Percentiles rank a stretch among this genome's conserved stretches.
These are phyloP conservation scores for Epichloe gansuensis DNA, from an alignment of 2,329 filamentous ascomycete species.

Conservation along the genomic window DNA sequence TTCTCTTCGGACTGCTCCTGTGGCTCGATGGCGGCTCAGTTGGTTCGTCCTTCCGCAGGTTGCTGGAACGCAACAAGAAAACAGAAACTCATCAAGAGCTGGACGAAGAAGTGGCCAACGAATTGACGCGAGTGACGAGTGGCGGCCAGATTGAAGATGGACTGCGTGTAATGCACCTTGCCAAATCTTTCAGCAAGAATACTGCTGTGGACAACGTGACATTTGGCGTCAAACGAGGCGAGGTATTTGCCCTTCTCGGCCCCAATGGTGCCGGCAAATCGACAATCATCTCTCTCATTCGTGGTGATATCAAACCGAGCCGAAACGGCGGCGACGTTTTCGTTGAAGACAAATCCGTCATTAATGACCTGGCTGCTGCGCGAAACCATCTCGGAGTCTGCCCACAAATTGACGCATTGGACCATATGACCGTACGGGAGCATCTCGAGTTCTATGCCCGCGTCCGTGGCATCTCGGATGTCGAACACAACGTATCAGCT, in stretches of 20 bases:
- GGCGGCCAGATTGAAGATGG: constrained; percentile 38
- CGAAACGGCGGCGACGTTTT: constrained; percentile 63
- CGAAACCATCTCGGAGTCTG: constrained; percentile 78
- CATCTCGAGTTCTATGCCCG: constrained; percentile 82
- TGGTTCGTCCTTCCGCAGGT: constrained; percentile 35
- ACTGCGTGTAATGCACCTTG: constrained; percentile 67
- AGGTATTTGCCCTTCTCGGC: constrained; percentile 81
- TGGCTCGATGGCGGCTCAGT: constrained; percentile 70
- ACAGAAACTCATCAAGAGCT: constrained; percentile 20
- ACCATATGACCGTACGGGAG: constrained; percentile 80
- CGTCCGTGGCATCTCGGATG: constrained; percentile 63
- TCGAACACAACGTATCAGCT: constrained; percentile 65
- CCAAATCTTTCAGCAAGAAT: constrained; percentile 64
- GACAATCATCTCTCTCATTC: constrained; percentile 77
- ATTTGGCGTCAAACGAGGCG: constrained; percentile 66
- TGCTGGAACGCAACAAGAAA: constrained; percentile 24
- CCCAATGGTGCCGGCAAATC: constrained; percentile 89
- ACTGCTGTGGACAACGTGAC: constrained; percentile 80
- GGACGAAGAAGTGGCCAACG: constrained; percentile 52
- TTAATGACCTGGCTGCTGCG: constrained; percentile 57
- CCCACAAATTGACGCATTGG: constrained; percentile 78
- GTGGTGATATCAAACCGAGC: constrained; percentile 72
- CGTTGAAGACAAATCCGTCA: constrained; percentile 67
- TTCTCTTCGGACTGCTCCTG: constrained; percentile 61
- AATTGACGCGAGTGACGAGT: constrained; percentile 48